Evolutionary conservation across 768 basidiomycete genomes (phyloP).

Genomic region (Coprinopsis marcescibilis): DNA sequence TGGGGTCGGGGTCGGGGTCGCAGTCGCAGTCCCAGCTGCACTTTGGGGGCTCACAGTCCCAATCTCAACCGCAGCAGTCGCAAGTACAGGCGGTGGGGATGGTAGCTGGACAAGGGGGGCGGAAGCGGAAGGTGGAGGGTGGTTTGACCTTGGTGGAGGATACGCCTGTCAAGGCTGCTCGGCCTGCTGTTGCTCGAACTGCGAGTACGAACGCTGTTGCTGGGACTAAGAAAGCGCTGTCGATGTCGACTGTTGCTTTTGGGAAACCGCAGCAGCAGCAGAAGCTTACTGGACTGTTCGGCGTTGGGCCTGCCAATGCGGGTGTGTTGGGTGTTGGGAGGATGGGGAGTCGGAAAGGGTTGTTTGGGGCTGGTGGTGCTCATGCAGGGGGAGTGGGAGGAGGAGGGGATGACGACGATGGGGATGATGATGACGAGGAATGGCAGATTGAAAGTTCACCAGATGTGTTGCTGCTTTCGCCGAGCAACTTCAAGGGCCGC

Average conservation of each 20-base stretch:
- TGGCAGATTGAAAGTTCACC: slow-evolving; percentile 16
- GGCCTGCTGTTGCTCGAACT: no score
- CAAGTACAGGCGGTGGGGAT: not conserved
- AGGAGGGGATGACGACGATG: not conserved
- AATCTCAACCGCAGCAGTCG: slow-evolving; percentile 4
- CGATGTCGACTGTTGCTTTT: not conserved
- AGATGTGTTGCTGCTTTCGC: slow-evolving; percentile 11
- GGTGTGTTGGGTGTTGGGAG: not conserved
- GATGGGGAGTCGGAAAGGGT: not conserved
- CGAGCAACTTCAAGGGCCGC: slow-evolving; percentile 2
- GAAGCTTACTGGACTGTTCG: no score
- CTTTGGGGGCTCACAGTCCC: no score
- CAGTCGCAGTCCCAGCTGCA: no score
- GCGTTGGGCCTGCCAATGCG: no score
- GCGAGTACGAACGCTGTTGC: no score
- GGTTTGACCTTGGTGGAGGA: no score
- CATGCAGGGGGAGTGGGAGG: not conserved
- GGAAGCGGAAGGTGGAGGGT: not conserved
- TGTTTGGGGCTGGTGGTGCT: not conserved
- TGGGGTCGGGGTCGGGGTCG: no score
- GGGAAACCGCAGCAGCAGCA: no score
- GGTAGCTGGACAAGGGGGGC: not conserved
- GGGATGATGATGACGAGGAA: slow-evolving; percentile 15
- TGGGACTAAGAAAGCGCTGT: no score
- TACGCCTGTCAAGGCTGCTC: no score